phyloP scores from a whole-genome alignment of 345 rosid genomes.

The Cardamine resedifolia region DNA sequence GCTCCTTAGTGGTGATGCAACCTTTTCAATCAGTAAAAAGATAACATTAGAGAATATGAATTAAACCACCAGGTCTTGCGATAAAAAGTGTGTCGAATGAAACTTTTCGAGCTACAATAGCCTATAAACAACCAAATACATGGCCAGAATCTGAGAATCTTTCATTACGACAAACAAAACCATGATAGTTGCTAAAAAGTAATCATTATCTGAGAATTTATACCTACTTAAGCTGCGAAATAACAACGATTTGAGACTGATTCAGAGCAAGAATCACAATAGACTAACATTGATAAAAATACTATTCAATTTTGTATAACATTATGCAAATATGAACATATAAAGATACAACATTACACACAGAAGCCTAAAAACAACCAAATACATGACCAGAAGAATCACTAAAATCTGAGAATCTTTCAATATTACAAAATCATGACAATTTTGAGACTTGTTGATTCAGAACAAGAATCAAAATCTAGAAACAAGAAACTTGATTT shows the following conservation, averaged over 20 bases:
- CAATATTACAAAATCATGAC: too few species aligned
- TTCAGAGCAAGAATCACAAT: neutral
- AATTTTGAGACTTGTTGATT: neutral
- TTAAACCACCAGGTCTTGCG: neutral
- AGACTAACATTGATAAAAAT: neutral
- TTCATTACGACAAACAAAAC: neutral
- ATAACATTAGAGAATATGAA: conserved; percentile 1
- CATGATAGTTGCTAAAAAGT: neutral
- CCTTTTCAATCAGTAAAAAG: conserved; percentile 9
- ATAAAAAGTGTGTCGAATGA: neutral
- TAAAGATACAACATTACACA: neutral
- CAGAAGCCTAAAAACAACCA: neutral
- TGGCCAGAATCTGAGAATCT: neutral
- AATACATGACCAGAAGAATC: neutral
- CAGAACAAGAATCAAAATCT: neutral
- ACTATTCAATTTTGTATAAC: neutral
- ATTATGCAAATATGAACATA: neutral
- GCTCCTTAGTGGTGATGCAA: conserved; percentile 78
- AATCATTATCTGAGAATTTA: neutral
- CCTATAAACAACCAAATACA: neutral
- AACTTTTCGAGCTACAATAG: neutral
- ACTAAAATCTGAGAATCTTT: neutral
- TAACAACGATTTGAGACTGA: neutral
- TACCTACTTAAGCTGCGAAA: neutral
- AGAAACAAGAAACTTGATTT: neutral